phyloP scores from a whole-genome alignment of 306 rosid species.

The Canavalia ensiformis region DNA sequence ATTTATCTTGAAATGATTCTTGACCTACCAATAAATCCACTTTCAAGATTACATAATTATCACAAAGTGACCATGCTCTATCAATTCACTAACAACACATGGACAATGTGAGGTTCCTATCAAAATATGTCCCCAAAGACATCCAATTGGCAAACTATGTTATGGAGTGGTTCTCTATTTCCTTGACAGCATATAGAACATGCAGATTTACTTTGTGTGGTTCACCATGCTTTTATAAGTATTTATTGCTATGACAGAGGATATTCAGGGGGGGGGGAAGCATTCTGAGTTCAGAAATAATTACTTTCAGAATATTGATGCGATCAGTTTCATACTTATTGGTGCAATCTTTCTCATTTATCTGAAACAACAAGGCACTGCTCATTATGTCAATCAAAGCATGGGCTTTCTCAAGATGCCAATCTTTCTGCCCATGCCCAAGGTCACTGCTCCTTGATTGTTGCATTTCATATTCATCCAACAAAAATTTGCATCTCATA shows the following conservation, averaged over 20 bases:
- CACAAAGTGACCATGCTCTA: slow-evolving; percentile 5
- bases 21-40: slow-evolving; percentile 13
- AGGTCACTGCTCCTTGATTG: slow-evolving; percentile 56
- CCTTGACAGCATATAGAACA: slow-evolving; percentile 24
- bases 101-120: slow-evolving; percentile 21
- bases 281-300: slow-evolving; percentile 52
- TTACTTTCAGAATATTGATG: slow-evolving; percentile 88
- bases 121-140: slow-evolving; percentile 12
- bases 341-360: slow-evolving; percentile 77
- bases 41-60: slow-evolving; percentile 24
- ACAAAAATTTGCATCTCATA: slow-evolving; percentile 89
- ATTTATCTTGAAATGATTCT: slow-evolving; percentile 4
- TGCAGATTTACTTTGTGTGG: slow-evolving; percentile 14
- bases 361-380: slow-evolving; percentile 76
- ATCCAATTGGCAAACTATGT: slow-evolving; percentile 11
- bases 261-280: slow-evolving; percentile 20
- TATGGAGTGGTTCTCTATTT: slow-evolving; percentile 18
- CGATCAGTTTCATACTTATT: slow-evolving; percentile 88
- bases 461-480: slow-evolving; percentile 78
- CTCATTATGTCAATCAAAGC: slow-evolving; percentile 93
- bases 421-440: slow-evolving; percentile 56
- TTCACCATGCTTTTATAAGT: slow-evolving; percentile 14
- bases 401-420: slow-evolving; percentile 84
- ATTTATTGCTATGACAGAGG: slow-evolving; percentile 3
- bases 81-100: slow-evolving; percentile 6